Evolutionary conservation across 2,329 filamentous ascomycete species (phyloP), one percentile per base, ranked within the genome.

Genomic region (Diaporthe destruens): DNA sequence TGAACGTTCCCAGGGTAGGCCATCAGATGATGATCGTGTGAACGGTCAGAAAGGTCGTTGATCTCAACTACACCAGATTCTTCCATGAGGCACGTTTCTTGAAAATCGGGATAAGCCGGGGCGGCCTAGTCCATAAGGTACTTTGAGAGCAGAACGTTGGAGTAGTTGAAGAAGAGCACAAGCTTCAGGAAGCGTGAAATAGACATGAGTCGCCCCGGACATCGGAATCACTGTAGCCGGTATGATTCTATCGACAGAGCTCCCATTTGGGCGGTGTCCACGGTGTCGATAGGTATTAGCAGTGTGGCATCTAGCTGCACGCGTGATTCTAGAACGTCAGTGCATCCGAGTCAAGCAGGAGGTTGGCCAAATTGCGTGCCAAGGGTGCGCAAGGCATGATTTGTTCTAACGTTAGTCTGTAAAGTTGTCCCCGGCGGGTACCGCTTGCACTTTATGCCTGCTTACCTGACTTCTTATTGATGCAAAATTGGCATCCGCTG

Each of bases 401-500:
- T 49, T 36, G 11, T 51, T 36, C 29, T n/a, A n/a, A n/a, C n/a
- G n/a, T n/a, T n/a, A 25, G 16, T 34, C 16, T 34, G 29, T 25
- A 20, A 16, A 12, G 20, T 49, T 7, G 6, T 5, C 32, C 3
- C 1, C 36, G 25, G 11, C 18, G 39, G 25, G 18, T 63, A 20
- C 34, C 42, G 14, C 11, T 23, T 49, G 11, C 44, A 36, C n/a
- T 65, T 12, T 51, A 12, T 51, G 32, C 23, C 11, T 36, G 44
- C 32, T 65, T 51, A 65, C 36, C 44, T 51, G 61, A 9, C 20
- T 23, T 39, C 47, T 66, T 53, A 53, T 66, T 66, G 47, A 53
- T 29, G 61, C 61, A 53, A 66, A 66, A 66, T 66, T 66, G 47
- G 14, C 32, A 25, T 39, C 61, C 47, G 47, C 16, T n/a, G 61